Evolutionary conservation across 768 basidiomycete genomes (phyloP).

Genomic region (Russula olivacea): DNA sequence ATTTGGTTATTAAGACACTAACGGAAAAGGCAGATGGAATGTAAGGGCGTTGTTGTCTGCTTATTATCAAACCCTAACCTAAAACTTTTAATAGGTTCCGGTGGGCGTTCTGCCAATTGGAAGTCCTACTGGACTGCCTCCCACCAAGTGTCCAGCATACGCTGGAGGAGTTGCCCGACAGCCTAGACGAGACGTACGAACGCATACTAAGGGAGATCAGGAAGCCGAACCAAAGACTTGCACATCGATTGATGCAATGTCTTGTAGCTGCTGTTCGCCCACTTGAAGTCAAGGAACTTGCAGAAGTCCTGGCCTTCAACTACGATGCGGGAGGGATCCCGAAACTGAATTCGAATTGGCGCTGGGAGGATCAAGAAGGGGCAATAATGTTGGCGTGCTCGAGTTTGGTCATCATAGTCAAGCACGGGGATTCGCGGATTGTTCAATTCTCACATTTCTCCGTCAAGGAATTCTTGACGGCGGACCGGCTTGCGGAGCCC

Average conservation of each 20-base stretch:
- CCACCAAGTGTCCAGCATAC: background rate
- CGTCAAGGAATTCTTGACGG: background rate
- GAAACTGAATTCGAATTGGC: background rate
- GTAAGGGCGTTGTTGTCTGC: background rate
- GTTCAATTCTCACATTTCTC: slow-evolving; percentile 1
- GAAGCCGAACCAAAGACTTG: background rate
- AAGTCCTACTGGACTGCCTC: background rate
- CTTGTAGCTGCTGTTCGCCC: background rate
- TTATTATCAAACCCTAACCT: background rate
- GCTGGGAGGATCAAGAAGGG: background rate
- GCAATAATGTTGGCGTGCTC: background rate
- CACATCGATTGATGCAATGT: background rate
- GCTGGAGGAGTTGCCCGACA: background rate
- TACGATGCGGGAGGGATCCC: background rate
- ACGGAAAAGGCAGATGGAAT: slow-evolving; percentile 2
- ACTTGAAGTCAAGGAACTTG: background rate
- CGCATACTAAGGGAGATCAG: background rate
- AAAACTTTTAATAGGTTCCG: background rate
- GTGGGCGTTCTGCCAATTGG: slow-evolving; percentile 7
- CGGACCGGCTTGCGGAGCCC: background rate
- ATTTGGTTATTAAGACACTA: slow-evolving; percentile 3
- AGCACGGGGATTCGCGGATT: background rate
- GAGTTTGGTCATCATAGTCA: background rate
- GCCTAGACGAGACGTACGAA: background rate
- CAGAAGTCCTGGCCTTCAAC: background rate